These are phyloP conservation scores for Myriosclerotinia scirpicola DNA, from an alignment of 2,329 filamentous ascomycete species.

Conservation along the genomic window DNA sequence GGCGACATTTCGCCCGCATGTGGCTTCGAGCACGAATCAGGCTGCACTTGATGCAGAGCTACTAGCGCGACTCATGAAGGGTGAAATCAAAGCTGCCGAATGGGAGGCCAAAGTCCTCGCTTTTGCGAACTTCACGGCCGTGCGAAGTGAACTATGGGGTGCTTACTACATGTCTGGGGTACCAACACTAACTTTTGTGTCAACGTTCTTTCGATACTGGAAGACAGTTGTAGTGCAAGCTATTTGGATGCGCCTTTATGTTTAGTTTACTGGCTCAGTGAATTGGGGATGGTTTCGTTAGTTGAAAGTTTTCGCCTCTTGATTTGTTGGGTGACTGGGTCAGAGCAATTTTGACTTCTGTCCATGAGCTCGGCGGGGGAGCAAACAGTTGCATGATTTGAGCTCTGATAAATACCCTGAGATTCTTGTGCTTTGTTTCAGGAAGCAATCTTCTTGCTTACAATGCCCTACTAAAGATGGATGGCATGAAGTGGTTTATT, in stretches of 20 bases:
- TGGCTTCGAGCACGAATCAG: slow-evolving; percentile 23
- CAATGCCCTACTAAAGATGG: no score
- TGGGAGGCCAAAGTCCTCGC: slow-evolving; percentile 9
- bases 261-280: not conserved
- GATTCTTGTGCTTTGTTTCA: no score
- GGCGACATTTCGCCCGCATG: slow-evolving; percentile 19
- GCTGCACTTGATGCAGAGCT: slow-evolving; percentile 20
- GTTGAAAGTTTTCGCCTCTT: not conserved
- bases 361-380: no score
- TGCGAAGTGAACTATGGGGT: slow-evolving; percentile 16
- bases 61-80: slow-evolving; percentile 18
- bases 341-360: no score
- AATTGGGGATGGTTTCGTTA: not conserved
- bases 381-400: no score
- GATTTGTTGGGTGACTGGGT: not conserved
- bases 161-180: slow-evolving; percentile 16
- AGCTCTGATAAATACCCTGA: no score
- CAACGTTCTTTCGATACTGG: not conserved
- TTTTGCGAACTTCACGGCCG: not conserved
- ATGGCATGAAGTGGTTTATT: no score
- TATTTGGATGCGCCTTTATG: not conserved
- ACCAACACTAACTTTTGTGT: not conserved
- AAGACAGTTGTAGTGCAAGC: not conserved
- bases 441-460: no score
- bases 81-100: not conserved